Percentiles rank a stretch among this genome's conserved stretches.
Evolutionary conservation across 805 yeast species (phyloP).

Genomic region (Ogataea dorogensis): DNA sequence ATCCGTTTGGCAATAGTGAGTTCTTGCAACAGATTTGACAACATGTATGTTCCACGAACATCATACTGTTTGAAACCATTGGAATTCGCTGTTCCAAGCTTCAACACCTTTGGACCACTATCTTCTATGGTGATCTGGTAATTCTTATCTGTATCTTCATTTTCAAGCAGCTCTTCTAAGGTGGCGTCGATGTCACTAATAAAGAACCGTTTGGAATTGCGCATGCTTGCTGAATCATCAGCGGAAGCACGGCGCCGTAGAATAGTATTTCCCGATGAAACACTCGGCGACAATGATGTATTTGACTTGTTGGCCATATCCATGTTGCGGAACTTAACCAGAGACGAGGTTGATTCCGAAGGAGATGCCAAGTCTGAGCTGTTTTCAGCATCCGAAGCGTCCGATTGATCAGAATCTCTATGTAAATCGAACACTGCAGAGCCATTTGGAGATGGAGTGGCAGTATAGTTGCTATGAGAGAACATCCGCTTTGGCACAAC

Average conservation of each 20-base stretch:
- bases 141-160: conserved; percentile 84
- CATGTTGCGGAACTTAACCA: conserved; percentile 17
- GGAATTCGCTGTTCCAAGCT: conserved; percentile 80
- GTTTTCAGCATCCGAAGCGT: conserved; percentile 3
- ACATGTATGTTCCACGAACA: conserved; percentile 85
- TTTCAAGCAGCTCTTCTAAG: conserved; percentile 60
- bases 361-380: conserved; percentile 14
- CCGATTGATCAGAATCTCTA: conserved; percentile 6
- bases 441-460: conserved; percentile 17
- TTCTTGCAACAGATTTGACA: conserved; percentile 84
- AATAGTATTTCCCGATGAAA: conserved; percentile 2
- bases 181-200: conserved; percentile 76
- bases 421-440: conserved; percentile 20
- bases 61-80: conserved; percentile 73
- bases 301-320: conserved; percentile 10
- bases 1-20: conserved; percentile 79
- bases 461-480: conserved; percentile 5
- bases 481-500: conserved; percentile 30
- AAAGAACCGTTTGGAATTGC: conserved; percentile 51
- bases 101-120: conserved; percentile 77
- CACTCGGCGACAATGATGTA: neutral
- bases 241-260: conserved; percentile 51
- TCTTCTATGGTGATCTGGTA: conserved; percentile 85
- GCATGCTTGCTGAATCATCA: conserved; percentile 42
- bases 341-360: conserved; percentile 22